These are phyloP conservation scores for Acmispon strigosus DNA, from an alignment of 306 rosid genomes.

Conservation along the genomic window DNA sequence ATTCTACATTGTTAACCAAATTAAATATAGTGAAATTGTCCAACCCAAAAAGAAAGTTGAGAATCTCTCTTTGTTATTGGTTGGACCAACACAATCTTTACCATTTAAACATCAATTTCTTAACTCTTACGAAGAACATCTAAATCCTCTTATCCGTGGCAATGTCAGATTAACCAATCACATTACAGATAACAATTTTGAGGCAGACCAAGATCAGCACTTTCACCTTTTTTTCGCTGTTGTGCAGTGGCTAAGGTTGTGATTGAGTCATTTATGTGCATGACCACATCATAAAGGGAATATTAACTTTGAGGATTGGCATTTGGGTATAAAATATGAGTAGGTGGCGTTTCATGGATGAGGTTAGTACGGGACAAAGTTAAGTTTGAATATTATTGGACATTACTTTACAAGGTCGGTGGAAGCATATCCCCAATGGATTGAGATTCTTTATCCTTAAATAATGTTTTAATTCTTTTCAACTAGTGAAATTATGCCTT, in stretches of 20 bases:
- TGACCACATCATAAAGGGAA: conserved; percentile 14
- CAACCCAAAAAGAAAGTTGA: background rate
- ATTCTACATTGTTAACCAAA: background rate
- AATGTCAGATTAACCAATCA: background rate
- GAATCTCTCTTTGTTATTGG: background rate
- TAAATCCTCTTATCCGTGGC: background rate
- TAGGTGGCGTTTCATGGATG: background rate
- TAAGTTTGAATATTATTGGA: background rate
- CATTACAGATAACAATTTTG: background rate
- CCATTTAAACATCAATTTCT: background rate
- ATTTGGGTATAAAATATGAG: background rate
- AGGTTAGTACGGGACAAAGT: background rate
- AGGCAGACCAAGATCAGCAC: background rate
- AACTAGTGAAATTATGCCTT: too few relatives aligned
- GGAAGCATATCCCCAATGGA: too few relatives aligned
- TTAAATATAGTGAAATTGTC: background rate
- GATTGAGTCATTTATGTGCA: conserved; percentile 8
- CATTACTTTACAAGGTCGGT: background rate
- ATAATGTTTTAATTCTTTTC: too few relatives aligned
- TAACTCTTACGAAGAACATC: background rate
- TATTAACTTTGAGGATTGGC: background rate
- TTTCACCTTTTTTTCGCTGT: background rate
- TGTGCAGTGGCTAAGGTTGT: background rate
- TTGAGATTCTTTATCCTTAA: too few relatives aligned
- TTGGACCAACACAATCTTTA: background rate